Evolutionary conservation across 441 rosid species (phyloP).

Genomic region (Arabidopsis lyrata): DNA sequence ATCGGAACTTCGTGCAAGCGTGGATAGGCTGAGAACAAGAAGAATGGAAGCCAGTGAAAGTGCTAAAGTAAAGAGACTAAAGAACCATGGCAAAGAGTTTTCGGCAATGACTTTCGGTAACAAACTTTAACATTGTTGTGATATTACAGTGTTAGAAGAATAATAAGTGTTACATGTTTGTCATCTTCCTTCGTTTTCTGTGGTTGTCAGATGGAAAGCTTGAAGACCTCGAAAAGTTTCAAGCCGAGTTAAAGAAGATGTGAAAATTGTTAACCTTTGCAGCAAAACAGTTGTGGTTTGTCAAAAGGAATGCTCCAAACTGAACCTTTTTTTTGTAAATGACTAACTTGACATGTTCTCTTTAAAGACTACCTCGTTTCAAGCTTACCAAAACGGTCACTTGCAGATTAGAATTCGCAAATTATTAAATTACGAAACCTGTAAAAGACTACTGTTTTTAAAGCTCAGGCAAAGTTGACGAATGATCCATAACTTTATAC

Average conservation of each 20-base stretch:
- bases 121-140: constrained; percentile 18
- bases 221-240: constrained; percentile 42
- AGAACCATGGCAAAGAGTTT: constrained; percentile 46
- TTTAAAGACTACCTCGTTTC: background rate
- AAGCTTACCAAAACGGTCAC: background rate
- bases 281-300: background rate
- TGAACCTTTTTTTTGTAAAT: constrained; percentile 1
- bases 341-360: constrained; percentile 14
- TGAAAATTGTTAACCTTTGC: constrained; percentile 36
- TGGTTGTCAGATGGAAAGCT: constrained; percentile 32
- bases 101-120: constrained; percentile 31
- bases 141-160: background rate
- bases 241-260: constrained; percentile 56
- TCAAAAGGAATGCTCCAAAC: background rate
- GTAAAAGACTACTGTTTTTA: too few relatives aligned
- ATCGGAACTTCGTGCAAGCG: constrained; percentile 60
- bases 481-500: too few relatives aligned
- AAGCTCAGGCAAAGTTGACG: too few relatives aligned
- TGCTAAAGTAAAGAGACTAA: constrained; percentile 46
- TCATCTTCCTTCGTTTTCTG: constrained; percentile 23
- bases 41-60: constrained; percentile 47
- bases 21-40: constrained; percentile 52
- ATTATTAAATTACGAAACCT: background rate
- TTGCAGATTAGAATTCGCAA: background rate
- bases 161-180: constrained; percentile 5